phyloP scores from a whole-genome alignment of 164 flowering plant genomes.

The Berberis vulgaris region DNA sequence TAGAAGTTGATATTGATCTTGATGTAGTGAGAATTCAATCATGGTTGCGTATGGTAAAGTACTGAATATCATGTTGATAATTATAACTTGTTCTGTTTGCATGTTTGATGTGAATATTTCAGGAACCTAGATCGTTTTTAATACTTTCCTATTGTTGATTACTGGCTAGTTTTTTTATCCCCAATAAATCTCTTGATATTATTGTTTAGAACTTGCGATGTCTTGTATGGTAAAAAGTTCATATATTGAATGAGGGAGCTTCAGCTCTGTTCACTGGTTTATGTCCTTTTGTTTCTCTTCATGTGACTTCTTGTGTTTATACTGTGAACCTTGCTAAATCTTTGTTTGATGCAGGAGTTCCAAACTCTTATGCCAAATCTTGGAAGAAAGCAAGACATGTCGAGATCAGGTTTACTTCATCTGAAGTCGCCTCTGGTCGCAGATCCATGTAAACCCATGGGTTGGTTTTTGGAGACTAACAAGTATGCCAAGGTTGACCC shows the following conservation, averaged over 20 bases:
- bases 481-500: constrained; percentile 24
- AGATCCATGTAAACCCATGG: constrained; percentile 32
- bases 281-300: background rate
- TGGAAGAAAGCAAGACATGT: constrained; percentile 26
- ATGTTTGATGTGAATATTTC: too few species aligned
- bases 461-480: constrained; percentile 17
- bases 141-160: too few species aligned
- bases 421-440: constrained; percentile 20
- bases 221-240: background rate
- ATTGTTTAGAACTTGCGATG: background rate
- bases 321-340: background rate
- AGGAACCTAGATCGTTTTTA: too few species aligned
- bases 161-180: too few species aligned
- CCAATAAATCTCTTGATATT: background rate
- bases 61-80: too few species aligned
- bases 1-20: too few species aligned
- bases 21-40: too few species aligned
- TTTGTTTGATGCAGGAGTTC: constrained; percentile 30
- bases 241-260: too few species aligned
- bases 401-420: constrained; percentile 19
- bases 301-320: constrained; percentile 5
- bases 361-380: constrained; percentile 25
- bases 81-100: too few species aligned
- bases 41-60: too few species aligned
- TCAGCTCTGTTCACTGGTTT: background rate